Evolutionary conservation across 2,329 filamentous ascomycete genomes (phyloP), one percentile per base, ranked within the genome.

Genomic region (Alternaria sp.): DNA sequence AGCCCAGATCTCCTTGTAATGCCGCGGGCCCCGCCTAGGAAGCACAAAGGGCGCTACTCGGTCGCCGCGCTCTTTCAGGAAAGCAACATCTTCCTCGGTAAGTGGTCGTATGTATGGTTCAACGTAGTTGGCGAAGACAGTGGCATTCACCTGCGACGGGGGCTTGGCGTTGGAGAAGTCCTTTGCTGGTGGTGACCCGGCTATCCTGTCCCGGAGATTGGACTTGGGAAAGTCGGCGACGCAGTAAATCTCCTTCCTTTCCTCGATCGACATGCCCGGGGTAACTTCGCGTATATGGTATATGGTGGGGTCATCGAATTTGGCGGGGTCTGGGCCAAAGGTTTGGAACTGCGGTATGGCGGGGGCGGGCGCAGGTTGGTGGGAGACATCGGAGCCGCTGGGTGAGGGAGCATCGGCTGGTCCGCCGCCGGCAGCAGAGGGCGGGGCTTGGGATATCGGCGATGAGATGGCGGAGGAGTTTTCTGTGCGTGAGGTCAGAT

Each of bases 151-250:
- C 83, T 99, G 96, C 73, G 95, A 97, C 19, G 90, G 90, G 6
- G 95, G 93, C 78, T 98, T 99, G 32, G 93, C 91, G 76, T 89
- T 97, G 77, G 93, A 97, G 75, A 97, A 98, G 82, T 99, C 96
- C 78, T 93, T 93, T 79, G 98, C 94, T 1, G 96, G 95, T 1
- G 94, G 92, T 43, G 91, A 90, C 51, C 96, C 96, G 11, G 95
- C 91, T 67, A 97, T 96, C 69, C 96, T 85, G 75, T 97, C 90
- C 61, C 89, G 86, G 9, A 99, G 85, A 74, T 97, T 92, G 67
- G 88, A 90, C 56, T 86, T 86, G 1, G 96, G 96, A 76, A 96
- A 99, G 13, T 88, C 85, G 5, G 91, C 89, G 15, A 99, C 96
- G 8, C 93, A 93, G 79, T 93, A 96, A 56, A 98, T 95, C 69